These are phyloP conservation scores for Colletotrichum orchidophilum DNA, from an alignment of 2,329 filamentous ascomycete genomes.

Conservation along the genomic window DNA sequence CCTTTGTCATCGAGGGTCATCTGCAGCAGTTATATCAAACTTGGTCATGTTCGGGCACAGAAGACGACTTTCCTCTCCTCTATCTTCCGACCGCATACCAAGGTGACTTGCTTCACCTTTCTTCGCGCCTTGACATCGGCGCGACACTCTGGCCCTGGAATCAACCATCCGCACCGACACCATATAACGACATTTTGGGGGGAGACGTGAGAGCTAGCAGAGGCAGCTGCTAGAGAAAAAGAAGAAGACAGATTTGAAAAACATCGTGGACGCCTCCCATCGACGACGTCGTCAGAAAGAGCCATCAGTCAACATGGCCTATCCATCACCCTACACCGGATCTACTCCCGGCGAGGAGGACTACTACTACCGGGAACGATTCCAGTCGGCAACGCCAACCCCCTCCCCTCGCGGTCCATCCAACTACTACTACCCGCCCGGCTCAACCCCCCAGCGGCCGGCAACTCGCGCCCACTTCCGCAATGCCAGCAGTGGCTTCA, in stretches of 20 bases:
- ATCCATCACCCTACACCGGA: constrained; percentile 54
- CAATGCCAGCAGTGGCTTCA: constrained; percentile 52
- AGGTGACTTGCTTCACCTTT: constrained; percentile 65
- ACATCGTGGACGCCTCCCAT: constrained; percentile 40
- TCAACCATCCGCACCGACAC: constrained; percentile 34
- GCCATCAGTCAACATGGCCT: constrained; percentile 39
- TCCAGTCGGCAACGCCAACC: constrained; percentile 64
- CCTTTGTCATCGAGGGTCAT: constrained; percentile 44
- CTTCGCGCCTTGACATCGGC: constrained; percentile 58
- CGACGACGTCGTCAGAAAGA: constrained; percentile 44
- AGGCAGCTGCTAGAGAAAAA: constrained; percentile 30
- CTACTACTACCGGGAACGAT: constrained; percentile 60
- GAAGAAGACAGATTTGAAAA: constrained; percentile 9
- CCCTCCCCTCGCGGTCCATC: constrained; percentile 65
- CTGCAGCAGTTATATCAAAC: constrained; percentile 44
- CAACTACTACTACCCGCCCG: constrained; percentile 57
- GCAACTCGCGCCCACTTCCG: constrained; percentile 63
- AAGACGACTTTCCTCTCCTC: constrained; percentile 63
- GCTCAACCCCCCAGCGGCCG: constrained; percentile 60
- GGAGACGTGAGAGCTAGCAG: constrained; percentile 25
- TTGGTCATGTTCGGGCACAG: constrained; percentile 65
- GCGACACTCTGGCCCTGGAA: constrained; percentile 44
- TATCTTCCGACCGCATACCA: constrained; percentile 69
- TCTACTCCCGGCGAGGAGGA: constrained; percentile 61
- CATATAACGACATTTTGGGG: constrained; percentile 21